Base-by-base conservation (phyloP, 768 basidiomycete genomes). In the Gelatoporia subvermispora region DNA sequence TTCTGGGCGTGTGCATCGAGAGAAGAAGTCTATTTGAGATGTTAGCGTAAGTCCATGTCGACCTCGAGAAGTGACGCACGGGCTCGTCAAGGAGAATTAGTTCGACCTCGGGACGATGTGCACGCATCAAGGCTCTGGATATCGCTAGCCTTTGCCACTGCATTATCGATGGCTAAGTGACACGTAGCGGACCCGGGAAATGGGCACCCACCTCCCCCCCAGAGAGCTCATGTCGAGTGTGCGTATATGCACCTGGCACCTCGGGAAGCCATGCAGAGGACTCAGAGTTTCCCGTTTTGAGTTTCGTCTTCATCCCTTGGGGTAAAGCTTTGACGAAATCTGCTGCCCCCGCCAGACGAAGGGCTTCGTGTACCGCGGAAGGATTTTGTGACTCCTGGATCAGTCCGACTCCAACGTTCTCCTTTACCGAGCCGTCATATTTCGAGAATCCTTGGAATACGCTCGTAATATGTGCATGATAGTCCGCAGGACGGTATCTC, bases 141-240 rank as follows among this genome's bases (percentile, higher is more conserved):
- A 93, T 77, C 16, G 92, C 90, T 48, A 94, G 78, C 56, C 87
- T 72, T 68, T 92, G 89, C 90, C 90, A 92, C 87, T 91, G 61
- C 28, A 54, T 59, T 53, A 49, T 50, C 44, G 47, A 50, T 38
- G 5, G 8, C 37, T 7, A 5, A 4, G 17, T 23, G 31, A 45
- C 43, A 20, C 21, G 38, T 51, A 52, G 52, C 31, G 18, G 21
- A 18, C 23, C 37, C 44, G 43, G 10, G 5, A 22, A 48, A 34
- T 39, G 28, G 10, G 8, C 25, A n/a, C 7, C 77, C 65, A 88
- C 88, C 75, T 93, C 89, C 57, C 91, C 91, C 36, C 89, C 89
- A 11, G 87, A 91, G 44, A 92, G 68, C 37, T 85, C 86, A 64
- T 88, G 83, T 52, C 77, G 74, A 48, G 60, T 58, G 47, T 66